A percentile compares a stretch with the other conserved stretches of the same genome.
Conservation (phyloP, 345 rosid species). For the Euphorbia tirucalli region DNA sequence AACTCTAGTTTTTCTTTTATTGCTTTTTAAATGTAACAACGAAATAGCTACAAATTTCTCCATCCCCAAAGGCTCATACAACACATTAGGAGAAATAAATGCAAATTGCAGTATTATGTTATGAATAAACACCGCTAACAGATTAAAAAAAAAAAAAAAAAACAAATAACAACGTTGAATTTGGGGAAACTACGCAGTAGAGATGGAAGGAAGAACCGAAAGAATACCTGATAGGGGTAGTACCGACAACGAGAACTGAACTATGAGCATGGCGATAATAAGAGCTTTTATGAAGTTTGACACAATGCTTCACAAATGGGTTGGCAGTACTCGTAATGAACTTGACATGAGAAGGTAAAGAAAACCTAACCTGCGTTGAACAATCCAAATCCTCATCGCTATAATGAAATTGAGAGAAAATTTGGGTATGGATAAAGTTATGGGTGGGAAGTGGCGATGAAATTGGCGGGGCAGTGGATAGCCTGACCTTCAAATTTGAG, state of each 20-base stretch:
- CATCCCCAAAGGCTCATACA: neutral
- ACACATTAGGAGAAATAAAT: neutral
- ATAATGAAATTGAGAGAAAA: conserved; percentile 11
- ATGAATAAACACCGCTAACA: neutral
- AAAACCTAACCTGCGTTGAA: conserved; percentile 22
- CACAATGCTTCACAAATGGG: conserved; percentile 86
- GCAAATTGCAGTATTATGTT: neutral
- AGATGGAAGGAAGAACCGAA: neutral
- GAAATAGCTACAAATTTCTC: neutral
- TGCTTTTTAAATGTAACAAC: neutral
- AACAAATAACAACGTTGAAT: neutral
- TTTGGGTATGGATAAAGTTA: conserved; percentile 13
- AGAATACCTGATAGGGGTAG: conserved; percentile 70
- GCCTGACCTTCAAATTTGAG: conserved; percentile 20
- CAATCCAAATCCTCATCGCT: conserved; percentile 9
- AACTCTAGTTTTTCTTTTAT: neutral
- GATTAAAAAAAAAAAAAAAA: neutral
- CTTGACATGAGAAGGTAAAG: conserved; percentile 46
- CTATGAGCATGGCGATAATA: conserved; percentile 78
- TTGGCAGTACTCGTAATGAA: conserved; percentile 68
- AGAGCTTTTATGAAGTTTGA: conserved; percentile 75
- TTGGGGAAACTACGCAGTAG: neutral
- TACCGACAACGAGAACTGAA: conserved; percentile 75
- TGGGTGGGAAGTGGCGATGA: neutral
- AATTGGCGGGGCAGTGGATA: conserved; percentile 17